Evolutionary conservation across 1,139 yeast species (phyloP).

Genomic region (Hansenula sp.): DNA sequence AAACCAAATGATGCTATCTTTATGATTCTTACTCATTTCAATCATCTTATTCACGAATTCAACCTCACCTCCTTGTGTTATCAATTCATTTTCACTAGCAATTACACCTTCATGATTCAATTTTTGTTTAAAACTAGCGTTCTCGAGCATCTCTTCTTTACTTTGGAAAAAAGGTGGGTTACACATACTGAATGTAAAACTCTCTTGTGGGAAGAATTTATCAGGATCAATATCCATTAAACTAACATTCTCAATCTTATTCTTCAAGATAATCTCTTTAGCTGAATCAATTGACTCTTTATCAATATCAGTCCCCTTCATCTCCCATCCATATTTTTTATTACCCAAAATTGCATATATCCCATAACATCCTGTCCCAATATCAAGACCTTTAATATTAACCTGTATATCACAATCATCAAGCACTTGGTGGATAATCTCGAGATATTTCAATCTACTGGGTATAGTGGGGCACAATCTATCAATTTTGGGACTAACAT

Average conservation of each 20-base stretch:
- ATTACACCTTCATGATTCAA: slow-evolving; percentile 14
- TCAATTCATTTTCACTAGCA: slow-evolving; percentile 27
- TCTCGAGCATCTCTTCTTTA: slow-evolving; percentile 24
- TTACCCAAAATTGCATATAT: slow-evolving; percentile 35
- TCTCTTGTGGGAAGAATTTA: slow-evolving; percentile 4
- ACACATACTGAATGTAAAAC: slow-evolving; percentile 31
- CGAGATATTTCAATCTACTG: slow-evolving; percentile 14
- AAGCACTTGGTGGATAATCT: slow-evolving; percentile 8
- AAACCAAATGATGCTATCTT: slow-evolving; percentile 27
- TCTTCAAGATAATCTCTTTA: slow-evolving; percentile 17
- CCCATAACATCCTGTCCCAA: slow-evolving; percentile 39
- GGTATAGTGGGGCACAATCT: slow-evolving; percentile 20
- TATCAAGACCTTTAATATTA: slow-evolving; percentile 14
- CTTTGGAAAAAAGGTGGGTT: slow-evolving; percentile 43
- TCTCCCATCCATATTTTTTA: slow-evolving; percentile 18
- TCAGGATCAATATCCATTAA: slow-evolving; percentile 4
- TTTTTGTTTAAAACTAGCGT: slow-evolving; percentile 7
- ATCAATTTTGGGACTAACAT: slow-evolving; percentile 5
- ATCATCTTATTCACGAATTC: slow-evolving; percentile 31
- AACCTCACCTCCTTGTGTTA: slow-evolving; percentile 38
- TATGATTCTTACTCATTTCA: slow-evolving; percentile 22
- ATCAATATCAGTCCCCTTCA: slow-evolving; percentile 37
- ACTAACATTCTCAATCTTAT: slow-evolving; percentile 12
- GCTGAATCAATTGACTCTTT: slow-evolving; percentile 25
- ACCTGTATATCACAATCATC: background rate